These are phyloP conservation scores for Paramecium sonneborni DNA, from an alignment of 73 alveolate species.

Conservation along the genomic window DNA sequence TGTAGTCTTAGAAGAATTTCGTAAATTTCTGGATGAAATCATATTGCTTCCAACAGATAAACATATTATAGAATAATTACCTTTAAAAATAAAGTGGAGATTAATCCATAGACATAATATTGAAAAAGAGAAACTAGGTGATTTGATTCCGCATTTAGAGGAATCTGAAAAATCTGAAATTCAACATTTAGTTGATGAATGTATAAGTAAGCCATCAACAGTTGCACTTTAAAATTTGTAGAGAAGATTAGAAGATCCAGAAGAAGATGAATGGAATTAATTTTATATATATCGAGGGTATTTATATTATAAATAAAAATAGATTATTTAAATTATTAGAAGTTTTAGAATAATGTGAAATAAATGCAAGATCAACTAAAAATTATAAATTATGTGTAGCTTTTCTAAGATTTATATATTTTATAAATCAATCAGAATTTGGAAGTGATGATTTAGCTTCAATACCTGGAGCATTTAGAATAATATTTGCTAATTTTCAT, in stretches of 20 bases:
- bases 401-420: neutral
- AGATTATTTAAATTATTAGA: slow-evolving; percentile 1
- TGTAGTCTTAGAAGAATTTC: neutral
- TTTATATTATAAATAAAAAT: neutral
- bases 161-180: neutral
- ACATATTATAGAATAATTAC: slow-evolving; percentile 8
- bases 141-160: neutral
- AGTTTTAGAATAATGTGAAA: slow-evolving; percentile 25
- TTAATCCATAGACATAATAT: slow-evolving; percentile 10
- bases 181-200: neutral
- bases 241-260: slow-evolving; percentile 24
- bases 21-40: slow-evolving; percentile 1
- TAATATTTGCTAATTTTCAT: slow-evolving; percentile 26
- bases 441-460: slow-evolving; percentile 2
- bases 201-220: neutral
- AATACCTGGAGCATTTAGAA: slow-evolving; percentile 23
- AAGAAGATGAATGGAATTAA: slow-evolving; percentile 2
- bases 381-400: slow-evolving; percentile 27
- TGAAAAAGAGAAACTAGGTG: neutral
- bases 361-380: slow-evolving; percentile 40
- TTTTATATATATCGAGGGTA: slow-evolving; percentile 35
- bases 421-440: neutral
- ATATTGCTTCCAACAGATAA: slow-evolving; percentile 7
- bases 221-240: neutral
- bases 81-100: slow-evolving; percentile 33